phyloP scores from a whole-genome alignment of 179 eudicot species.

The Drosera spatulata region DNA sequence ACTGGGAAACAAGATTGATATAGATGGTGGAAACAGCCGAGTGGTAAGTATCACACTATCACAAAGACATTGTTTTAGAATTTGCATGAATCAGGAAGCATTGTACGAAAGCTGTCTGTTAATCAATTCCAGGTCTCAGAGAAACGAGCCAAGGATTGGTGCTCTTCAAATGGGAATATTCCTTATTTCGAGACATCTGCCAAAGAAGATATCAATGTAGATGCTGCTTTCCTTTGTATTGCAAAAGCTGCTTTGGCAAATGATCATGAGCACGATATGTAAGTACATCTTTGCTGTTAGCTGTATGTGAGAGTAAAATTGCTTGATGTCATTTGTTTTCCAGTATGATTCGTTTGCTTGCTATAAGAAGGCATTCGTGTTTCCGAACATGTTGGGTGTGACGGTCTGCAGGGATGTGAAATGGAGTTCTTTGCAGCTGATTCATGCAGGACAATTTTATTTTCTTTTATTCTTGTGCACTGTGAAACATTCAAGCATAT shows the following conservation, averaged over 20 bases:
- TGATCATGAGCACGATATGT: slow-evolving; percentile 73
- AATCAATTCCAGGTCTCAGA: slow-evolving; percentile 43
- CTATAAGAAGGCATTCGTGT: too few species aligned
- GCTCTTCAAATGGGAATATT: slow-evolving; percentile 69
- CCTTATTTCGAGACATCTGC: slow-evolving; percentile 86
- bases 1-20: slow-evolving; percentile 69
- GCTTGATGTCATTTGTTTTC: too few species aligned
- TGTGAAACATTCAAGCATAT: too few species aligned
- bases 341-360: too few species aligned
- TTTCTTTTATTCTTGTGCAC: too few species aligned
- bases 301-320: too few species aligned
- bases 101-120: not conserved
- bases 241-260: slow-evolving; percentile 59
- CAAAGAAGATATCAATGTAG: slow-evolving; percentile 62
- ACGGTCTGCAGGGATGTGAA: too few species aligned
- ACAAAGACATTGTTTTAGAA: not conserved
- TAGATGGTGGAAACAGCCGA: slow-evolving; percentile 67
- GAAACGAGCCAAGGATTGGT: slow-evolving; percentile 79
- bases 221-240: slow-evolving; percentile 70
- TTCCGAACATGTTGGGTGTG: too few species aligned
- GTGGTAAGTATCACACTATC: slow-evolving; percentile 28
- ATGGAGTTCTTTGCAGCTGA: too few species aligned
- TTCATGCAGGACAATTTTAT: too few species aligned
- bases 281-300: slow-evolving; percentile 11
- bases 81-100: not conserved